Evolutionary conservation across 179 eudicot genomes (phyloP).

Genomic region (Patellifolia procumbens): DNA sequence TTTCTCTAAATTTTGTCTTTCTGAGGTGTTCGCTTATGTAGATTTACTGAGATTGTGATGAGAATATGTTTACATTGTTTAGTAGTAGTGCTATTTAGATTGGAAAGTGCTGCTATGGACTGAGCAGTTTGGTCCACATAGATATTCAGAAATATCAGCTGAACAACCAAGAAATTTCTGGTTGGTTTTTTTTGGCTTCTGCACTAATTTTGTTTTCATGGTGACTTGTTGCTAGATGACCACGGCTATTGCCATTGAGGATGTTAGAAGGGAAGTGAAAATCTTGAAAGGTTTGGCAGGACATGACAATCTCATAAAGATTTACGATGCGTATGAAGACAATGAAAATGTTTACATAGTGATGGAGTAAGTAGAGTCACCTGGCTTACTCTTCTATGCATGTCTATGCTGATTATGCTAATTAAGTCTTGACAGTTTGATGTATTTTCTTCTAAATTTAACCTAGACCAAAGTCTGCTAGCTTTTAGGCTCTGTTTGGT

Average conservation of each 20-base stretch:
- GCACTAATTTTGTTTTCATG: conserved; percentile 14
- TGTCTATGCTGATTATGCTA: background rate
- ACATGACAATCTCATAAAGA: conserved; percentile 62
- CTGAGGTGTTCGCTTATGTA: background rate
- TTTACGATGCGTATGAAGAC: conserved; percentile 72
- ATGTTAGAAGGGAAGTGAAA: conserved; percentile 79
- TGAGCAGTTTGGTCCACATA: background rate
- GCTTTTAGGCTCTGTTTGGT: too few species aligned
- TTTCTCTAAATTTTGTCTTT: too few species aligned
- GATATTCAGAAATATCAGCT: background rate
- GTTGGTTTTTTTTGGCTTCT: background rate
- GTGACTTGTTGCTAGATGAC: conserved; percentile 55
- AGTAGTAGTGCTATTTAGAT: too few species aligned
- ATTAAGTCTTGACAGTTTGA: background rate
- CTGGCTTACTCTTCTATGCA: background rate
- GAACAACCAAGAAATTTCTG: background rate
- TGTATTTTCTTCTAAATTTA: background rate
- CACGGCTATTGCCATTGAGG: conserved; percentile 78
- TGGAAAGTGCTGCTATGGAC: background rate
- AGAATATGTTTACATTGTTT: too few species aligned
- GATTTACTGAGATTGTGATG: background rate
- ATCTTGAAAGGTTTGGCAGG: conserved; percentile 67
- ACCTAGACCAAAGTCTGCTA: background rate
- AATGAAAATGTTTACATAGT: conserved; percentile 72
- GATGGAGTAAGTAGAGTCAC: conserved; percentile 59